Base-by-base conservation (phyloP, 2,329 filamentous ascomycete genomes). In the Fusarium musae region DNA sequence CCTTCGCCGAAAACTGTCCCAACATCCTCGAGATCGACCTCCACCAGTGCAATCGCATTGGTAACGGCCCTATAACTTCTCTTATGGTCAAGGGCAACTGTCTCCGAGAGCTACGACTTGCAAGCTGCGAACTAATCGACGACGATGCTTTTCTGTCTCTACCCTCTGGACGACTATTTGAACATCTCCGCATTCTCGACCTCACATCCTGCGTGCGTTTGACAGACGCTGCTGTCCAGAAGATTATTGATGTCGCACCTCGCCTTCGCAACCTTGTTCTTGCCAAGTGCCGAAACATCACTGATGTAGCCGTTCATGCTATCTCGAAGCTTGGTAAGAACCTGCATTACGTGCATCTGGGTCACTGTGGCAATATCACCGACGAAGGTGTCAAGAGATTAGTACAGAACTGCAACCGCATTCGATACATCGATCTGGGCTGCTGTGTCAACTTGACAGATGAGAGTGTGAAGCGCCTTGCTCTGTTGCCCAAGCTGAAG, bases 11-110 rank as follows among this genome's bases (percentile, higher is more conserved):
- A 50, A 90, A 97, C 82, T 98, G 96, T 80, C 93, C 92, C 17
- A 96, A 97, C 75, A 95, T 99, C 37, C 91, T 99, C 70, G 96
- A 99, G 82, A 97, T 99, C 70, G 96, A 99, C 80, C 89, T 99
- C 19, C 93, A 97, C 76, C 93, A 94, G 76, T 97, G 96, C 84
- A 88, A 86, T 61, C 88, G 91, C 50, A 91, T 99, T 74, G 93
- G 93, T 70, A 96, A 97, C 79, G 89, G 91, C 30, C 94, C 96
- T 2, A 89, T 99, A 54, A 96, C 93, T 0, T 89, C 92, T 5
- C 89, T 99, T 19, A 87, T 99, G 54, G 88, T 90, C 28, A 92
- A 93, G 74, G 93, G 95, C 32, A 91, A 90, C 58, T 92, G 95
- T 60, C 88, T 99, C n/a, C 93, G 96, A 59, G 96, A 99, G 83